Evolutionary conservation across 257 asterid species (phyloP).

Genomic region (Solanum piurae): DNA sequence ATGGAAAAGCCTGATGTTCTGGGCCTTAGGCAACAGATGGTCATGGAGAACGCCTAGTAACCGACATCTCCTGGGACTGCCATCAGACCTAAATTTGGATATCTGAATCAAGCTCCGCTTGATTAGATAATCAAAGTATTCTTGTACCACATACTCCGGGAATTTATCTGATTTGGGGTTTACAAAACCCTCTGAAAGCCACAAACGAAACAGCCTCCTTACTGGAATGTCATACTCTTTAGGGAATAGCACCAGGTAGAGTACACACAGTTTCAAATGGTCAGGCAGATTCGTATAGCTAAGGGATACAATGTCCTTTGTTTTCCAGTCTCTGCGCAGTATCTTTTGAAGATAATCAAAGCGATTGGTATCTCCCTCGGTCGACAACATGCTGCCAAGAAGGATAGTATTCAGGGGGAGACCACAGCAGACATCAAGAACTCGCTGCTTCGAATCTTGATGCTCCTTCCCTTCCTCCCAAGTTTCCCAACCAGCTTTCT

Average conservation of each 20-base stretch:
- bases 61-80: constrained; percentile 22
- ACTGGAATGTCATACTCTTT: constrained; percentile 23
- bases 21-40: constrained; percentile 9
- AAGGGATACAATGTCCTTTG: constrained; percentile 2
- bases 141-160: constrained; percentile 8
- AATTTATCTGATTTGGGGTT: neutral
- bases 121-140: constrained; percentile 9
- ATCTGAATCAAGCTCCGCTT: constrained; percentile 22
- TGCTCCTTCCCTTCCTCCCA: neutral
- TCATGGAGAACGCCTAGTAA: constrained; percentile 17
- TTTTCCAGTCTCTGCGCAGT: neutral
- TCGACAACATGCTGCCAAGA: constrained; percentile 22
- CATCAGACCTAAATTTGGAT: constrained; percentile 23
- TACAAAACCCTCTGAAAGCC: constrained; percentile 34
- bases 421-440: constrained; percentile 1
- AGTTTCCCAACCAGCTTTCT: constrained; percentile 4
- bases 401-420: constrained; percentile 17
- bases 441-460: neutral
- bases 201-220: constrained; percentile 24
- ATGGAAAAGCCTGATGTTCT: constrained; percentile 16
- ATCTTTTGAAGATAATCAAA: neutral
- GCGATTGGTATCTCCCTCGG: neutral
- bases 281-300: constrained; percentile 10
- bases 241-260: constrained; percentile 26
- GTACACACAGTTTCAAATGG: constrained; percentile 14